Base-by-base conservation (phyloP, 2,329 filamentous ascomycete species). In the Pyrenochaeta sp. region DNA sequence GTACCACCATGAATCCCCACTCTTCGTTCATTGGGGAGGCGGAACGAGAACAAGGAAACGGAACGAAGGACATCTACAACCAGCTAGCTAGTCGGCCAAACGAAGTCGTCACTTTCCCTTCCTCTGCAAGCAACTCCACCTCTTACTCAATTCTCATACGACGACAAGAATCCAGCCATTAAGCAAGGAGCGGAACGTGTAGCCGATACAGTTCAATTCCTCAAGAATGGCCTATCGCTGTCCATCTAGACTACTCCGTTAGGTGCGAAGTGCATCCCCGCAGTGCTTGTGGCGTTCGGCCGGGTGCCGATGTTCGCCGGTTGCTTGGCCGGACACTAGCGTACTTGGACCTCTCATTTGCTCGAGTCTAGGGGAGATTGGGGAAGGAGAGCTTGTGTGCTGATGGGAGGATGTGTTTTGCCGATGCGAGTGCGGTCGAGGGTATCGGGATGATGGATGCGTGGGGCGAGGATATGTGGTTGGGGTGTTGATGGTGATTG, bases 231-330 rank as follows among this genome's bases (percentile, higher is more conserved):
- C 45, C 28, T 34, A 19, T 47, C 27, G 30, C 9, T 22, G 15
- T 34, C 44, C 44, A 51, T 56, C 51, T 54, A 55, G 52, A 54
- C 44, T 53, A 27, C 37, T 52, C 30, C 47, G 46, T 37, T 42
- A 39, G 52, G 49, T 39, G 50, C 30, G 48, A 50, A 43, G 50
- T 30, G 53, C 64, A 64, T 62, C 66, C 40, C 68, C 65, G 65
- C 65, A 65, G 57, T 51, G 50, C 37, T 44, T 50, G 60, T 69
- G 66, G 69, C 62, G 66, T 69, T 66, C 56, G 51, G 56, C 46
- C 51, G 34, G 30, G 36, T 27, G 68, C 68, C 68, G 68, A 70
- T 30, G 27, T 66, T 69, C 62, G 65, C 69, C 69, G 67, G 52
- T 19, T 22, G 50, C 47, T 59, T 52, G 55, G 54, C 64, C 59